Evolutionary conservation across 164 flowering plant species (phyloP).

Genomic region (Tinospora cordifolia): DNA sequence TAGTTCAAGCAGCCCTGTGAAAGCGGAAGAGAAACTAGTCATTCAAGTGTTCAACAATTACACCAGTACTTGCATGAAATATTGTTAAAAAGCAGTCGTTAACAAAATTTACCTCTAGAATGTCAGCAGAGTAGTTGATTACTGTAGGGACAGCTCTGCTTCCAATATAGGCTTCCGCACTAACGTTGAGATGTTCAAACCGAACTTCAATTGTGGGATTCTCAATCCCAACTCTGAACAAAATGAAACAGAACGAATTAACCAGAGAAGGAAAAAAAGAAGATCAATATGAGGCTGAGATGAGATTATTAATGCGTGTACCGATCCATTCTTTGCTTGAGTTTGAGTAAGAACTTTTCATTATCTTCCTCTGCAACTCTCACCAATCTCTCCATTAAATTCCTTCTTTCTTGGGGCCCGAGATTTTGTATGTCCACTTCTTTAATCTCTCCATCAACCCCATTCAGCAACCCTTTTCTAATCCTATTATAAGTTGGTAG

Average conservation of each 20-base stretch:
- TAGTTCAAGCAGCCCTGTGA: constrained; percentile 40
- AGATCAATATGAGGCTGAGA: constrained; percentile 23
- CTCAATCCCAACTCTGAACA: constrained; percentile 38
- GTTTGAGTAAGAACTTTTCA: constrained; percentile 58
- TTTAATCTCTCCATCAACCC: constrained; percentile 14
- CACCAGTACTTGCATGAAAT: neutral
- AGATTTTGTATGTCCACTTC: constrained; percentile 34
- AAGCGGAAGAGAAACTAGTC: neutral
- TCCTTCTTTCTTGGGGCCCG: constrained; percentile 33
- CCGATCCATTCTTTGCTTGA: constrained; percentile 40
- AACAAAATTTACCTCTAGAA: constrained; percentile 40
- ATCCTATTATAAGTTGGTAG: constrained; percentile 41
- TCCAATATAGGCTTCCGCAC: constrained; percentile 49
- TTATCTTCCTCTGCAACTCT: constrained; percentile 57
- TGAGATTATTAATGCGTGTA: neutral
- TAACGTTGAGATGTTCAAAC: constrained; percentile 36
- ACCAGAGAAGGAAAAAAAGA: constrained; percentile 18
- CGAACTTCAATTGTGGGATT: constrained; percentile 37
- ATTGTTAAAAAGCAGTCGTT: neutral
- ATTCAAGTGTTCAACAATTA: neutral
- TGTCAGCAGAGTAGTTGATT: constrained; percentile 34
- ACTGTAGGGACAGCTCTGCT: constrained; percentile 61
- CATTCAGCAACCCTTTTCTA: constrained; percentile 32
- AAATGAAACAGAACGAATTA: neutral
- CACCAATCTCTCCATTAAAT: constrained; percentile 46